phyloP scores from a whole-genome alignment of 2,329 filamentous ascomycete species.

The Diaporthe humulicola region DNA sequence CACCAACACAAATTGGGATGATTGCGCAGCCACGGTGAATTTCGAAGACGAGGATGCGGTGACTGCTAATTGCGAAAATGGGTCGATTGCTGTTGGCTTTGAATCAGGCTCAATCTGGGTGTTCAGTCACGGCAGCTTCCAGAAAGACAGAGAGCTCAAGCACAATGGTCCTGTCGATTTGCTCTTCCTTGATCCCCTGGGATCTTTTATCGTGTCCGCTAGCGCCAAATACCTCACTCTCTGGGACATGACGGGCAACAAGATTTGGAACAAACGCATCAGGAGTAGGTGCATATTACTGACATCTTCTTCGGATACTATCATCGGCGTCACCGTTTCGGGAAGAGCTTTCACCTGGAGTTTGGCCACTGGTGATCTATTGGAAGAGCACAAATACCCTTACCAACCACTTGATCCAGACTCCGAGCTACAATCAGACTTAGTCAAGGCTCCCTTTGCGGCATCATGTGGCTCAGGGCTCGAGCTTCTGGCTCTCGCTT shows the following conservation, averaged over 20 bases:
- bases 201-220: slow-evolving; percentile 14
- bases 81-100: slow-evolving; percentile 38
- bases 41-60: slow-evolving; percentile 34
- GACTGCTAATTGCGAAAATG: slow-evolving; percentile 35
- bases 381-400: slow-evolving; percentile 38
- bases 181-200: slow-evolving; percentile 27
- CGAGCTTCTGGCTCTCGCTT: slow-evolving; percentile 43
- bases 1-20: slow-evolving; percentile 41
- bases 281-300: slow-evolving; percentile 38
- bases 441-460: slow-evolving; percentile 32
- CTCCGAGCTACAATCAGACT: background rate
- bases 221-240: slow-evolving; percentile 37
- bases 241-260: slow-evolving; percentile 38
- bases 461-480: slow-evolving; percentile 41
- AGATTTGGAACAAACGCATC: slow-evolving; percentile 38
- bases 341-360: slow-evolving; percentile 40
- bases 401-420: slow-evolving; percentile 33
- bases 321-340: slow-evolving; percentile 37
- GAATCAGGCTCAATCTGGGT: slow-evolving; percentile 38
- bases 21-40: slow-evolving; percentile 40
- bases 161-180: slow-evolving; percentile 37
- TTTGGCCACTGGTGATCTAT: slow-evolving; percentile 35
- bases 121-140: slow-evolving; percentile 38
- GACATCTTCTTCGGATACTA: background rate
- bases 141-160: slow-evolving; percentile 33